Conservation (phyloP, 257 asterid genomes). For the Solanum appendiculatum region DNA sequence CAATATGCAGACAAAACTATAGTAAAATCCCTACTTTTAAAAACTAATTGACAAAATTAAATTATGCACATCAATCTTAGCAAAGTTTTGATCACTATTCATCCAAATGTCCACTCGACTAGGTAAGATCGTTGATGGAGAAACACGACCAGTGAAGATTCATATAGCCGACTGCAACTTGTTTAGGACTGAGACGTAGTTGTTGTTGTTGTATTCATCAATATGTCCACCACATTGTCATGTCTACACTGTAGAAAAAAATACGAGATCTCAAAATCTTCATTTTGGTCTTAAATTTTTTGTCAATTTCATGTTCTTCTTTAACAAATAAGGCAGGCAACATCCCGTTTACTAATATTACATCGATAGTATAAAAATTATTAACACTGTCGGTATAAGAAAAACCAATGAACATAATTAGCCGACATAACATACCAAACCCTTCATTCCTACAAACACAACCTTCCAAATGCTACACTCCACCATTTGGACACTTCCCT, state of each 20-base stretch:
- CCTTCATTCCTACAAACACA: constrained; percentile 1
- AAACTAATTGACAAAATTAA: background rate
- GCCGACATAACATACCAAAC: background rate
- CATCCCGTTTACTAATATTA: background rate
- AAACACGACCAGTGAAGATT: background rate
- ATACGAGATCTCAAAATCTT: background rate
- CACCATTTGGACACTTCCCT: background rate
- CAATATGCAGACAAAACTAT: too few relatives aligned
- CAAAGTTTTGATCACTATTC: background rate
- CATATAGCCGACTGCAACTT: background rate
- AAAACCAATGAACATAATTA: background rate
- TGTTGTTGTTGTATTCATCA: background rate
- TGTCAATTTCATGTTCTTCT: background rate
- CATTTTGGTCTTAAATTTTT: background rate
- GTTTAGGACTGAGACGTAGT: background rate
- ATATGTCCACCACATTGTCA: background rate
- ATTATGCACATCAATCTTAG: too few relatives aligned
- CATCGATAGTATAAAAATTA: background rate
- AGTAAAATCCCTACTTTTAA: background rate
- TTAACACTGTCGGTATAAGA: background rate
- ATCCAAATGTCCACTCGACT: background rate
- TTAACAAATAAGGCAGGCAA: background rate
- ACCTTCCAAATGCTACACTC: constrained; percentile 6
- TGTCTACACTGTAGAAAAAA: background rate
- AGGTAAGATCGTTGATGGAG: background rate